These are phyloP conservation scores for Scedosporium minutisporum DNA, from an alignment of 2,329 filamentous ascomycete genomes.

Conservation along the genomic window DNA sequence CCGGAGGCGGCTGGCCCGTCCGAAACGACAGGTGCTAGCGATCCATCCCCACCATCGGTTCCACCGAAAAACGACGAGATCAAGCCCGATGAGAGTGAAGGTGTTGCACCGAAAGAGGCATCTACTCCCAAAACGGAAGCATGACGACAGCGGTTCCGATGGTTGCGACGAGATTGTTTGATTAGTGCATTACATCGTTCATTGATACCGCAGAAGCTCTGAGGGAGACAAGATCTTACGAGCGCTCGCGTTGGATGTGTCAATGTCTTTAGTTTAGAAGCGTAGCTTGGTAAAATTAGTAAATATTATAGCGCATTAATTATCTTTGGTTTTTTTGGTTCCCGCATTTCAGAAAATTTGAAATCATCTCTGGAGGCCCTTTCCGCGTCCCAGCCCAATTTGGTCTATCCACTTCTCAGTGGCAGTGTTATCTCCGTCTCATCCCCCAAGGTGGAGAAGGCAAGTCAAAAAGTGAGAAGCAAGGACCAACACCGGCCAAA, in stretches of 20 bases:
- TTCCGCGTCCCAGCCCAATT: background rate
- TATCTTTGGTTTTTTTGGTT: background rate
- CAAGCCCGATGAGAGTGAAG: background rate
- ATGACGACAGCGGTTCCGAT: background rate
- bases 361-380: too few species aligned
- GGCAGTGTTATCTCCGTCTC: background rate
- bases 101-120: background rate
- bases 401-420: background rate
- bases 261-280: background rate
- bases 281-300: background rate
- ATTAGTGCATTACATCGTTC: background rate
- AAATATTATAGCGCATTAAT: conserved; percentile 1
- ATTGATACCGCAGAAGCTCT: too few species aligned
- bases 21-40: background rate
- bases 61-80: background rate
- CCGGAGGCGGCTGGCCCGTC: too few species aligned
- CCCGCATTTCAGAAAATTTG: conserved; percentile 3
- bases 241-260: background rate
- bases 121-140: background rate
- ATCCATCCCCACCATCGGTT: background rate
- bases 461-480: background rate
- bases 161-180: background rate
- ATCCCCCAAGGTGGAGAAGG: background rate
- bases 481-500: background rate
- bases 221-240: background rate